Evolutionary conservation across 768 basidiomycete species (phyloP).

Genomic region (Rhodocollybia butyracea): DNA sequence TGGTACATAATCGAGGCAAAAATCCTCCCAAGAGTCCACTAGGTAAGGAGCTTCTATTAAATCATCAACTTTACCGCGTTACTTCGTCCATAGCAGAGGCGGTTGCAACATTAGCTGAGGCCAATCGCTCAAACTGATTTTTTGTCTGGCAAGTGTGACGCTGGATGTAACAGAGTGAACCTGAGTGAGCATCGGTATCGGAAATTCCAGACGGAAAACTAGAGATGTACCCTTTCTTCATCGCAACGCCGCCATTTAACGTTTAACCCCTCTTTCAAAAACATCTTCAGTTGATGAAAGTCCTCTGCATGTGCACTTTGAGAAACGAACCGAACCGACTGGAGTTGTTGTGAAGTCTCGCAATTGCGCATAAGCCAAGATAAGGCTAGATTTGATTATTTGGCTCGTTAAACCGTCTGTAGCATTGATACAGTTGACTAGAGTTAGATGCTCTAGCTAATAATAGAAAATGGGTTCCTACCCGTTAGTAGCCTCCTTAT

Average conservation of each 20-base stretch:
- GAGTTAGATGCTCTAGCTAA: neutral
- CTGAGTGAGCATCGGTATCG: neutral
- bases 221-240: neutral
- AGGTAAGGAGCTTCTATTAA: no score
- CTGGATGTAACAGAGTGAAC: neutral
- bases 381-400: slow-evolving; percentile 1
- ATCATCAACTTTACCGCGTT: no score
- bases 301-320: neutral
- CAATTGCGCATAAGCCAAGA: neutral
- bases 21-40: neutral
- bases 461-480: neutral
- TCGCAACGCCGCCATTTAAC: neutral
- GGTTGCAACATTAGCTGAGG: neutral
- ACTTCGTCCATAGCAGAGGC: neutral
- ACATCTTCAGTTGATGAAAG: neutral
- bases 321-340: neutral
- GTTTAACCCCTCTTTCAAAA: neutral
- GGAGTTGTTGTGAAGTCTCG: neutral
- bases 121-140: neutral
- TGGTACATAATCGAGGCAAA: no score
- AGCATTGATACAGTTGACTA: neutral
- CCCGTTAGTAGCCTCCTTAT: neutral
- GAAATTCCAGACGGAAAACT: neutral
- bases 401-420: neutral
- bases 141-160: neutral